phyloP scores from a whole-genome alignment of 2,329 filamentous ascomycete species.

The Dothistroma pini region DNA sequence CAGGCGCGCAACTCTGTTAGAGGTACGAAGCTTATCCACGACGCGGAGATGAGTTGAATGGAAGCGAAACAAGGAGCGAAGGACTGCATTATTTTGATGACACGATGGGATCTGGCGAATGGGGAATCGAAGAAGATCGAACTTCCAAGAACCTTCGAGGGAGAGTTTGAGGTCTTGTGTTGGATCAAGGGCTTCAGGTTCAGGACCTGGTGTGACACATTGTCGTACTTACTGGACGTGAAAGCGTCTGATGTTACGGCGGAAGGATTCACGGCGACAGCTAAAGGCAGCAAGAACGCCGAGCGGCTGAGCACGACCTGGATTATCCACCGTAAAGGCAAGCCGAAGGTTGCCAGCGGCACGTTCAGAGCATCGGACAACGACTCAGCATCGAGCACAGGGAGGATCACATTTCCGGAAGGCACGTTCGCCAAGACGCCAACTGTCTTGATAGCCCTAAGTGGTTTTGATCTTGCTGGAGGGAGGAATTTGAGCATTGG shows the following conservation, averaged over 20 bases:
- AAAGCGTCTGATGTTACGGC: constrained; percentile 11
- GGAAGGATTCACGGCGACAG: constrained; percentile 17
- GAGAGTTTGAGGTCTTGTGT: constrained; percentile 4
- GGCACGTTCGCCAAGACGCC: constrained; percentile 13
- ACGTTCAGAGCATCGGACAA: constrained; percentile 13
- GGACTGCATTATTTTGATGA: constrained; percentile 9
- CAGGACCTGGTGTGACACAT: constrained; percentile 3
- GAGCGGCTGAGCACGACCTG: constrained; percentile 16
- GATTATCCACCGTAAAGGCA: constrained; percentile 19
- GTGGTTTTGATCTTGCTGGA: constrained; percentile 7
- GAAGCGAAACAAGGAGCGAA: constrained; percentile 8
- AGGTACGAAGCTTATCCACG: constrained; percentile 2
- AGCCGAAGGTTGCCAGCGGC: constrained; percentile 16
- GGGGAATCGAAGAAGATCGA: constrained; percentile 5
- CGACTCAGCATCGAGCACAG: background rate
- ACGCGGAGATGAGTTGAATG: constrained; percentile 10
- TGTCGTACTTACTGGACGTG: constrained; percentile 11
- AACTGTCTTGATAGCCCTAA: constrained; percentile 16
- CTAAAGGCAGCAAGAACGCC: constrained; percentile 10
- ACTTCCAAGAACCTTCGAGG: background rate
- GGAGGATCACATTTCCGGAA: constrained; percentile 13
- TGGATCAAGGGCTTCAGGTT: constrained; percentile 18
- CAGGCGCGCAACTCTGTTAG: constrained; percentile 9
- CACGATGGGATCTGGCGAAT: constrained; percentile 1
- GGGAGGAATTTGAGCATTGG: constrained; percentile 4